A percentile compares a stretch with the other conserved stretches of the same genome.
These are phyloP conservation scores for Malus hybrid DNA, from an alignment of 331 rosid species.

Conservation along the genomic window DNA sequence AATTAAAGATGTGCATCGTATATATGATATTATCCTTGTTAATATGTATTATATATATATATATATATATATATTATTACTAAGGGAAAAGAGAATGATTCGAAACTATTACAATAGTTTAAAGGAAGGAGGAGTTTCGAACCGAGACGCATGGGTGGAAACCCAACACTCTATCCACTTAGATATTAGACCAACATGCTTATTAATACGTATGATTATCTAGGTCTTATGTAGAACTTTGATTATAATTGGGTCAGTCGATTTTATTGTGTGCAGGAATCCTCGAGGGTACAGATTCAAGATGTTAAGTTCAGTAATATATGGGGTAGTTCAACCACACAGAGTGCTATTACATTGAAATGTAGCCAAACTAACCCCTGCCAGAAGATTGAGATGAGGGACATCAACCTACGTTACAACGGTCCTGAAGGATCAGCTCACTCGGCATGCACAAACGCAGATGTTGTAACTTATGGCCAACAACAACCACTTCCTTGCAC, in stretches of 20 bases:
- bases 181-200: too few relatives aligned
- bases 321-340: constrained; percentile 11
- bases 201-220: too few relatives aligned
- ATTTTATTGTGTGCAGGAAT: neutral
- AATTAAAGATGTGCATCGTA: too few relatives aligned
- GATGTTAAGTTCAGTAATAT: constrained; percentile 18
- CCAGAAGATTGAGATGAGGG: neutral
- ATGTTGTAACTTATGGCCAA: constrained; percentile 2
- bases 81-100: too few relatives aligned
- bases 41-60: too few relatives aligned
- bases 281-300: constrained; percentile 16
- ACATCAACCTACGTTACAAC: neutral
- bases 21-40: too few relatives aligned
- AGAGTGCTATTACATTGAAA: constrained; percentile 3
- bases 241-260: neutral
- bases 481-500: constrained; percentile 11
- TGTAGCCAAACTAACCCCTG: constrained; percentile 26
- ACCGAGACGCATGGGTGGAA: too few relatives aligned
- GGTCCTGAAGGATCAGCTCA: neutral
- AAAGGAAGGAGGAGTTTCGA: too few relatives aligned
- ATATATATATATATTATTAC: too few relatives aligned
- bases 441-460: neutral
- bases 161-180: too few relatives aligned
- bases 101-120: too few relatives aligned
- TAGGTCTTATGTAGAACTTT: neutral